Conservation (phyloP, 257 asterid genomes). For the Jasminum sambac region DNA sequence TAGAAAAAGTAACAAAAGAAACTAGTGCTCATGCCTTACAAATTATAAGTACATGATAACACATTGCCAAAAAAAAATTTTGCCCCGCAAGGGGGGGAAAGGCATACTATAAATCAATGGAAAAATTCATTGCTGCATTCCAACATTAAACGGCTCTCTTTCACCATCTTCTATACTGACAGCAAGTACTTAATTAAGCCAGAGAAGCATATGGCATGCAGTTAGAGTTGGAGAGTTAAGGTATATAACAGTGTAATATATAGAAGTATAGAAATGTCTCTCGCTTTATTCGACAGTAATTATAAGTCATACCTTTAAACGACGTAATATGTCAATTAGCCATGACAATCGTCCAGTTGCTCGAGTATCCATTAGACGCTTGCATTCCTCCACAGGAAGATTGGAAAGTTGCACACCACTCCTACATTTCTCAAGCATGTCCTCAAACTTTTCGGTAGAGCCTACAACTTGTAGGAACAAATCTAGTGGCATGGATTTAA, state of each 20-base stretch:
- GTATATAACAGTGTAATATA: background rate
- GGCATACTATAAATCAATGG: background rate
- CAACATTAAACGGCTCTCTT: background rate
- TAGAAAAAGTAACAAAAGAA: background rate
- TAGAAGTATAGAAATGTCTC: background rate
- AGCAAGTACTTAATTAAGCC: background rate
- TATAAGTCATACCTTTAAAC: constrained; percentile 66
- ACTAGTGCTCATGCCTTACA: background rate
- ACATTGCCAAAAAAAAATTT: background rate
- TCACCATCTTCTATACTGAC: background rate
- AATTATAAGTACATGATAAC: background rate
- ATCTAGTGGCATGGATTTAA: constrained; percentile 80
- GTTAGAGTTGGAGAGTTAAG: background rate
- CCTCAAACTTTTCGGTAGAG: constrained; percentile 63
- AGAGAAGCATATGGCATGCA: background rate
- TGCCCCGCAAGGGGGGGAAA: too few relatives aligned
- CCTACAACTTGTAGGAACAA: constrained; percentile 86
- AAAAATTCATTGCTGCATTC: background rate
- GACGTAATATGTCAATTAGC: constrained; percentile 70
- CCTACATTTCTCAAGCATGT: constrained; percentile 65
- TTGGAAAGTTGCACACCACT: constrained; percentile 63
- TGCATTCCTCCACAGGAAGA: constrained; percentile 71
- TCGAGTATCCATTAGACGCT: constrained; percentile 62
- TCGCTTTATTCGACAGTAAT: constrained; percentile 7
- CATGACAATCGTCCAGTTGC: constrained; percentile 75